Evolutionary conservation across 2,329 filamentous ascomycete species (phyloP), one percentile per base, ranked within the genome.

Genomic region (Fusarium zealandicum): DNA sequence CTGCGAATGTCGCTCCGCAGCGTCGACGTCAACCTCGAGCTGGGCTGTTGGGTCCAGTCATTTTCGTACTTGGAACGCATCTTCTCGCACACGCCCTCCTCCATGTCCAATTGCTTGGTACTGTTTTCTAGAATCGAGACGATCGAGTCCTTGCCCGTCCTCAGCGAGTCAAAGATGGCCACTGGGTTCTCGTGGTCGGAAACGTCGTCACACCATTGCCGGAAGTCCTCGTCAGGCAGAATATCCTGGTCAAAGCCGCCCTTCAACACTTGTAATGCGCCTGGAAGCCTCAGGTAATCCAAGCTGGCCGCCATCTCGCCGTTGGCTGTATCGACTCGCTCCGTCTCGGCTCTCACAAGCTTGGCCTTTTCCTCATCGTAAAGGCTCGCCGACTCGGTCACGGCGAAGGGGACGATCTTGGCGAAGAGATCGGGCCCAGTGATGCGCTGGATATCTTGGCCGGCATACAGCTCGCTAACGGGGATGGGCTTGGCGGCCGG

Each of bases 301-400:
- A 99, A 75, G 65, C 93, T 96, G 13, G 95, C 92, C 3, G 90
- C 93, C 90, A 99, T 96, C 74, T 99, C 95, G 48, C 92, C 87
- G 66, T 98, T 96, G 13, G 95, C 93, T 28, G 89, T 88, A 66
- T 98, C 93, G 1, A 96, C 93, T 64, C 91, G 87, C 73, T 99
- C 95, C 1, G 92, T 92, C 75, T 99, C 96, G 3, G 93, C 93
- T 51, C 95, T 86, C 33, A 97, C 87, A 51, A 99, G 77, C 73
- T 99, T 98, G 11, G 95, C 95, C 76, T 99, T 99, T 73, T 99
- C 95, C 74, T 99, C 95, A 61, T 98, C 95, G 72, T 99, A 99
- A 66, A 98, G 77, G 77, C 95, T 98, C 11, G 95, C 95, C 18
- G 92, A 96, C 73, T 99, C 93, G 0, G 95, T 99, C 2, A 99